Evolutionary conservation across 805 yeast species (phyloP).

Genomic region (Spathaspora arborariae): DNA sequence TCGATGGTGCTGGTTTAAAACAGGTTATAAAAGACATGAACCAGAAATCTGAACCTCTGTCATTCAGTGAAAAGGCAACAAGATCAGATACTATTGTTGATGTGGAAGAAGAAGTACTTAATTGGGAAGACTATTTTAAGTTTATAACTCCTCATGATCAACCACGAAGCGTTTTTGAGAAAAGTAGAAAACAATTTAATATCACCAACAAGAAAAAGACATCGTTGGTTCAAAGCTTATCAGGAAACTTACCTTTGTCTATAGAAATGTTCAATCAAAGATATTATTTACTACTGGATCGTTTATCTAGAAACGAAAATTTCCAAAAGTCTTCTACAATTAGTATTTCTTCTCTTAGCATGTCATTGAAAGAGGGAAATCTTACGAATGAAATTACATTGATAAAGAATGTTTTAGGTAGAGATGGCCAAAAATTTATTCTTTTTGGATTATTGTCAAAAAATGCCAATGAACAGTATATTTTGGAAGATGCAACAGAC

Average conservation of each 20-base stretch:
- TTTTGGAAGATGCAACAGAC: constrained; percentile 79
- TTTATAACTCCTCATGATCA: constrained; percentile 62
- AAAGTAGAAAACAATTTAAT: constrained; percentile 57
- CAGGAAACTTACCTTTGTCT: constrained; percentile 16
- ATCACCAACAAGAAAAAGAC: constrained; percentile 14
- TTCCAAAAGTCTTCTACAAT: constrained; percentile 55
- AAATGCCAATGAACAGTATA: constrained; percentile 64
- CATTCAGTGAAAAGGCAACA: constrained; percentile 12
- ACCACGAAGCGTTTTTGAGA: constrained; percentile 62
- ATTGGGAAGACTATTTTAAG: constrained; percentile 73
- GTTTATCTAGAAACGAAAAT: constrained; percentile 70
- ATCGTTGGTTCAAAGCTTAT: constrained; percentile 8
- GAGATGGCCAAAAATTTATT: constrained; percentile 72
- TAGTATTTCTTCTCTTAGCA: constrained; percentile 41
- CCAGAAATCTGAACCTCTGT: constrained; percentile 12
- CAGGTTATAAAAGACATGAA: constrained; percentile 58
- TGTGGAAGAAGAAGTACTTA: constrained; percentile 28
- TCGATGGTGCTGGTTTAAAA: constrained; percentile 69
- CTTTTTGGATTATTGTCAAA: constrained; percentile 72
- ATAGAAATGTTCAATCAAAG: constrained; percentile 49
- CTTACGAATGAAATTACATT: constrained; percentile 49
- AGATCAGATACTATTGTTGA: constrained; percentile 23
- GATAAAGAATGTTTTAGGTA: constrained; percentile 81
- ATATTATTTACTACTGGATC: constrained; percentile 61
- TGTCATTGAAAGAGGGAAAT: constrained; percentile 13